Base-by-base conservation (phyloP, 805 yeast genomes). In the Barnettozyma sucrosica region DNA sequence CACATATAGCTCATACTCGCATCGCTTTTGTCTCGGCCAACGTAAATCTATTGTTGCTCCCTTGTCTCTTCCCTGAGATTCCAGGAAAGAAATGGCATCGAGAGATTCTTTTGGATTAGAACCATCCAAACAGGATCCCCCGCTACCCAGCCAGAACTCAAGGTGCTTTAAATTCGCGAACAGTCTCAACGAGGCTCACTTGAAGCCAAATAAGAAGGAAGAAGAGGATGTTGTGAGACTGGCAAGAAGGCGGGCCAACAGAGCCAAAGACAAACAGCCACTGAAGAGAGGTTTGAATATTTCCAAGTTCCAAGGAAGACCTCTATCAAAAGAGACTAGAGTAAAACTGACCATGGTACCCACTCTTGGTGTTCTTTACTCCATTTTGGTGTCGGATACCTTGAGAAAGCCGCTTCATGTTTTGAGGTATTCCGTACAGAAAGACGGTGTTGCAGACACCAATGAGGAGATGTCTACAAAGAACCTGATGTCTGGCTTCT, bases 311-410 rank as follows among this genome's bases (percentile, higher is more conserved):
- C 69, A 66, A 41, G 71, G 71, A 7, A 55, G 71, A 26, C 77
- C 79, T 11, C 58, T 77, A 19, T 77, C 78, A 33, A 77, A 80
- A 3, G 78, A 77, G 18, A 68, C 79, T 5, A 68, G 71, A 47
- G 71, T 77, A 3, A 68, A 77, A 41, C 57, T 77, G n/a, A 69
- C 80, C 0, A 51, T 72, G 43, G 73, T 73, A 5, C 73, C 77
- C 7, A 68, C 74, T 26, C 54, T 77, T 38, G 62, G 71, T 5
- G 61, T 69, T 3, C 59, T 77, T 19, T 76, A 76, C 58, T 68
- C 72, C 32, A 67, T 70, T 23, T 57, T 77, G 36, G 69, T 66
- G 2, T 55, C 68, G 13, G 66, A 64, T 38, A 51, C 63, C 7
- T 23, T 53, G 36, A 53, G 62, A 34, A 56, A 58, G 23, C 39